phyloP scores from a whole-genome alignment of 2,329 filamentous ascomycete genomes.

The Cladosporium colombiae region DNA sequence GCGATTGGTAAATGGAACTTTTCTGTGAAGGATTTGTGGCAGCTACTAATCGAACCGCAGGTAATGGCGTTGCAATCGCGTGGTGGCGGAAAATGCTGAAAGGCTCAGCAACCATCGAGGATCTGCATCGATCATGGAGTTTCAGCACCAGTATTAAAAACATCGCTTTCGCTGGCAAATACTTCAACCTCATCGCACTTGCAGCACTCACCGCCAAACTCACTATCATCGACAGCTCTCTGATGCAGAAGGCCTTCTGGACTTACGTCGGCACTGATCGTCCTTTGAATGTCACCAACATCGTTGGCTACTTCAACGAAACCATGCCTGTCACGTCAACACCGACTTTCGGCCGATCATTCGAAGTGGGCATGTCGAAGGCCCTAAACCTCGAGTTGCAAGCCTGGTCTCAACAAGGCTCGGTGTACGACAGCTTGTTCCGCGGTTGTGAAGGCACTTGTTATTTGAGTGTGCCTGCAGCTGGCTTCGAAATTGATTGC shows the following conservation, averaged over 20 bases:
- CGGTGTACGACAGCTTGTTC: constrained; percentile 18
- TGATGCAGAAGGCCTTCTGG: constrained; percentile 28
- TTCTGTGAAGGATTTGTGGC: background rate
- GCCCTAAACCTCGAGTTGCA: constrained; percentile 20
- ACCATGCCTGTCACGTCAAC: constrained; percentile 24
- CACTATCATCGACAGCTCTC: constrained; percentile 30
- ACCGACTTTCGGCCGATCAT: background rate
- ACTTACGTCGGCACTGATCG: constrained; percentile 21
- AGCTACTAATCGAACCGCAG: background rate
- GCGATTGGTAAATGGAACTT: constrained; percentile 25
- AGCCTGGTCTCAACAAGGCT: constrained; percentile 24
- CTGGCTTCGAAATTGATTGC: constrained; percentile 30
- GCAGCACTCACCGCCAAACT: constrained; percentile 31
- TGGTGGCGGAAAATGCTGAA: constrained; percentile 32
- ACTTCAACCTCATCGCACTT: constrained; percentile 33
- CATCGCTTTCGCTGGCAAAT: constrained; percentile 25
- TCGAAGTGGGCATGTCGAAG: background rate
- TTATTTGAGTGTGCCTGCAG: constrained; percentile 23
- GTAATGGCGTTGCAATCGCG: constrained; percentile 30
- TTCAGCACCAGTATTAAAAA: constrained; percentile 29
- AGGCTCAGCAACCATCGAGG: constrained; percentile 27
- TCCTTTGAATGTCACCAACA: constrained; percentile 5
- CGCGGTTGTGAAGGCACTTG: constrained; percentile 25
- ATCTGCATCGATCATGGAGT: constrained; percentile 29
- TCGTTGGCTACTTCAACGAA: constrained; percentile 23